These are phyloP conservation scores for Dictyostelium brefeldianum DNA, from an alignment of 78 protist species.

Conservation along the genomic window DNA sequence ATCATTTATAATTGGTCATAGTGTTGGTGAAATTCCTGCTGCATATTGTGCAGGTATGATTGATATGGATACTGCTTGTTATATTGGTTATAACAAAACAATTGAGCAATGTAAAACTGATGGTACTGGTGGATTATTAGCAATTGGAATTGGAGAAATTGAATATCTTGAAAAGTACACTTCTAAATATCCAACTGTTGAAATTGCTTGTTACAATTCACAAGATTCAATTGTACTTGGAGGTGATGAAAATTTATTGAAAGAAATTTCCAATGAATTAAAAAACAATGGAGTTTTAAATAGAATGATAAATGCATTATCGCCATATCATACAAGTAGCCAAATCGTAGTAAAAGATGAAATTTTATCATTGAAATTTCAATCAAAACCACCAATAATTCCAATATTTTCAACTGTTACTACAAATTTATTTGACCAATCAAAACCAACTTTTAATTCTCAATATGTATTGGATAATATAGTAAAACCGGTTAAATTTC, in stretches of 20 bases:
- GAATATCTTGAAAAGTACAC: not conserved
- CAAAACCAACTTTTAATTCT: too few species aligned
- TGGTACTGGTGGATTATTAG: conserved; percentile 58
- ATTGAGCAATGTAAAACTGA: not conserved
- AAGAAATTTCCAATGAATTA: not conserved
- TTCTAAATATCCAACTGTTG: not conserved
- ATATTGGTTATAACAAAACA: too few species aligned
- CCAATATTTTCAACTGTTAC: conserved; percentile 23
- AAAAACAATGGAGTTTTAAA: not conserved
- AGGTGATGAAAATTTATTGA: too few species aligned
- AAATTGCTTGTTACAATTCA: conserved; percentile 41
- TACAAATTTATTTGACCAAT: not conserved
- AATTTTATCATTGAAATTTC: too few species aligned
- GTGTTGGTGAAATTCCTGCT: conserved; percentile 61
- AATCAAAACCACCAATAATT: not conserved
- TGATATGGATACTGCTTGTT: not conserved
- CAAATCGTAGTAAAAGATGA: too few species aligned
- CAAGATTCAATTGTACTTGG: conserved; percentile 11
- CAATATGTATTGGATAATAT: not conserved
- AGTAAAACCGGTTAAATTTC: not conserved
- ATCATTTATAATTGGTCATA: conserved; percentile 27
- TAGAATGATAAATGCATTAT: too few species aligned
- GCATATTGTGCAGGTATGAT: conserved; percentile 11
- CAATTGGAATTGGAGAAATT: not conserved
- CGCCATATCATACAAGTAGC: not conserved